Conservation (phyloP, 2,329 filamentous ascomycete species). For the Xylariaceae sp. region DNA sequence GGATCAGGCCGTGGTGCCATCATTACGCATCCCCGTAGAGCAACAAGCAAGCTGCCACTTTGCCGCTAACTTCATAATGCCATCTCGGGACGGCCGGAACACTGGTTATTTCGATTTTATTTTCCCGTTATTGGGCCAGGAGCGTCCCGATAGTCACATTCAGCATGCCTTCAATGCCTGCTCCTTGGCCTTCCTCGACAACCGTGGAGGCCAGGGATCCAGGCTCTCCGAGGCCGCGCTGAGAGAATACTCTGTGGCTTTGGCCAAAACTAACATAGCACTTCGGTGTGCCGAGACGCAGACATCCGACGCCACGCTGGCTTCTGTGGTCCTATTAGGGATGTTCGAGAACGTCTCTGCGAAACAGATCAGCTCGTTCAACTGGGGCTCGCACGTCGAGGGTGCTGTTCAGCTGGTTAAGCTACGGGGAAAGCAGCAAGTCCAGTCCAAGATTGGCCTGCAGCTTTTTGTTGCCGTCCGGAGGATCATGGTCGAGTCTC, state of each 20-base stretch:
- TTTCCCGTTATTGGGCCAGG: constrained; percentile 49
- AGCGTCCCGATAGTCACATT: constrained; percentile 44
- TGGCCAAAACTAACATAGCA: constrained; percentile 49
- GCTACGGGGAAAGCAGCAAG: constrained; percentile 52
- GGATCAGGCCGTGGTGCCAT: constrained; percentile 29
- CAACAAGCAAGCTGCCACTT: constrained; percentile 58
- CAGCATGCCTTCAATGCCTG: constrained; percentile 57
- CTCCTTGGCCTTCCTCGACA: constrained; percentile 53
- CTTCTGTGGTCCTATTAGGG: constrained; percentile 55
- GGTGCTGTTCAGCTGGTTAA: constrained; percentile 60
- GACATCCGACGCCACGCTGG: constrained; percentile 54
- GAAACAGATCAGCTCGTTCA: constrained; percentile 49
- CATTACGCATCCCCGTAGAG: constrained; percentile 46
- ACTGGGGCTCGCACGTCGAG: constrained; percentile 62
- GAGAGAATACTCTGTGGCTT: constrained; percentile 52
- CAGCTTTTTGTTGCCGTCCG: constrained; percentile 57
- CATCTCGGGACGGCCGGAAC: constrained; percentile 47
- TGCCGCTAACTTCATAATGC: constrained; percentile 56
- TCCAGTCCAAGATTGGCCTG: constrained; percentile 49
- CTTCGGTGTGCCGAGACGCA: constrained; percentile 47
- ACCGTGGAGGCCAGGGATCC: constrained; percentile 38
- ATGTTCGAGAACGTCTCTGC: constrained; percentile 55
- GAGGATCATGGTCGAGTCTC: constrained; percentile 51
- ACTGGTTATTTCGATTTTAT: constrained; percentile 58
- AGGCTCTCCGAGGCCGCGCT: constrained; percentile 41